Evolutionary conservation across 2,329 filamentous ascomycete genomes (phyloP).

Genomic region (Sporothrix humicola): DNA sequence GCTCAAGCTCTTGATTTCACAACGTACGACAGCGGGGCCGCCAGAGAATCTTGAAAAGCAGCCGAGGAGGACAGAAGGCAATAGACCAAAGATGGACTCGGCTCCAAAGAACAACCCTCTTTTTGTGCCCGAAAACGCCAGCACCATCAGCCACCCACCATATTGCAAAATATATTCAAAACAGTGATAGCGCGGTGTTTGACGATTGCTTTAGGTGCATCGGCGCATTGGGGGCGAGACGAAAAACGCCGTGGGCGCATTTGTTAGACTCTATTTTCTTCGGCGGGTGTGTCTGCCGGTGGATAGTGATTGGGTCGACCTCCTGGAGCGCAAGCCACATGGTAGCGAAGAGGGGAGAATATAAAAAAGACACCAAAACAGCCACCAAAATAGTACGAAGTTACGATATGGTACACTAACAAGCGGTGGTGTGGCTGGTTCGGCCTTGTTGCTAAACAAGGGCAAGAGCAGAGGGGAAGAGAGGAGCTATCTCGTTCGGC

Average conservation of each 20-base stretch:
- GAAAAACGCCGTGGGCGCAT: background rate
- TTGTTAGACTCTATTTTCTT: background rate
- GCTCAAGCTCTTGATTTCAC: background rate
- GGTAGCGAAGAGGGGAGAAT: background rate
- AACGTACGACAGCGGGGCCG: background rate
- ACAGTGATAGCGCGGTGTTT: conserved; percentile 19
- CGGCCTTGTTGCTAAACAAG: background rate
- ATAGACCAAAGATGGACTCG: background rate
- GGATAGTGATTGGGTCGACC: background rate
- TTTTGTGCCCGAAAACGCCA: no score
- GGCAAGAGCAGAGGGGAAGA: background rate
- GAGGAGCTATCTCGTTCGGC: background rate
- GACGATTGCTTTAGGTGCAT: conserved; percentile 17
- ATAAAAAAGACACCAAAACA: background rate
- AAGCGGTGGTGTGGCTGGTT: background rate
- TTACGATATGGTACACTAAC: background rate
- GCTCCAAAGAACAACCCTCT: no score
- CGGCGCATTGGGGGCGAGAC: background rate
- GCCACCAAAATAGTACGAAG: background rate
- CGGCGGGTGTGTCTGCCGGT: conserved; percentile 2
- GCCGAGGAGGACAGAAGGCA: background rate
- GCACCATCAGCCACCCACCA: background rate
- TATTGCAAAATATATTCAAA: conserved; percentile 15
- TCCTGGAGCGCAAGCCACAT: background rate
- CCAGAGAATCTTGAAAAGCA: background rate